Percentiles rank a stretch among this genome's conserved stretches.
phyloP scores from a whole-genome alignment of 1,139 yeast genomes.

The Meyerozyma carpophila region DNA sequence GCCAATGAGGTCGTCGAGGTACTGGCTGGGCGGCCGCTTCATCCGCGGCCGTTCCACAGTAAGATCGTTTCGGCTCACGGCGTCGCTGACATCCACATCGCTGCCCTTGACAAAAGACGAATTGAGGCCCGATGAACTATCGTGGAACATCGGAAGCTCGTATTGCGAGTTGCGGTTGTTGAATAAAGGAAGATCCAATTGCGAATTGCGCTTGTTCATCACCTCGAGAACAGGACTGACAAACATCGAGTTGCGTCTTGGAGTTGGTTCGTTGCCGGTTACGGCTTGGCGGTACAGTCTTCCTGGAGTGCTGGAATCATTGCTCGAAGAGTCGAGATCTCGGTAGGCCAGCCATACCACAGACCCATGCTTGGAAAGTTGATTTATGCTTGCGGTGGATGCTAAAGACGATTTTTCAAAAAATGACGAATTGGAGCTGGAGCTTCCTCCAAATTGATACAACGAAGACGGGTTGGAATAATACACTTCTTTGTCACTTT shows the following conservation, averaged over 20 bases:
- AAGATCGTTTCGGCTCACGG: background rate
- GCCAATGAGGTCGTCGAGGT: conserved; percentile 20
- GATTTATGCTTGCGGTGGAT: conserved; percentile 8
- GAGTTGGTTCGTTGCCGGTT: conserved; percentile 1
- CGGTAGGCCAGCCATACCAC: conserved; percentile 1
- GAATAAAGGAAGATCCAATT: conserved; percentile 4
- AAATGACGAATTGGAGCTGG: conserved; percentile 23
- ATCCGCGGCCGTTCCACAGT: conserved; percentile 2
- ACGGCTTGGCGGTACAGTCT: conserved; percentile 19
- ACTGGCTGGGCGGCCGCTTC: conserved; percentile 27
- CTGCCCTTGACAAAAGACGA: background rate
- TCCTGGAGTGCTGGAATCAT: conserved; percentile 15
- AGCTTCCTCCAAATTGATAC: conserved; percentile 3
- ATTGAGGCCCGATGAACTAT: conserved; percentile 1
- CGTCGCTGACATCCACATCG: background rate
- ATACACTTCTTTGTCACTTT: conserved; percentile 33
- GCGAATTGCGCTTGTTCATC: conserved; percentile 11
- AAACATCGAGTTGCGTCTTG: conserved; percentile 22
- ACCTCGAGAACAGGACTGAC: conserved; percentile 28
- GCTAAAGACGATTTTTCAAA: conserved; percentile 13
- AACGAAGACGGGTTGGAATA: conserved; percentile 11
- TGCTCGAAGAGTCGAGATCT: conserved; percentile 3
- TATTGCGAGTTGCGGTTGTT: conserved; percentile 9
- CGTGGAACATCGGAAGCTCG: conserved; percentile 18
- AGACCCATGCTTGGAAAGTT: conserved; percentile 9